Percentiles rank a stretch among this genome's conserved stretches.
phyloP scores from a whole-genome alignment of 106 monocot genomes.

The Acanthochlamys bracteata region DNA sequence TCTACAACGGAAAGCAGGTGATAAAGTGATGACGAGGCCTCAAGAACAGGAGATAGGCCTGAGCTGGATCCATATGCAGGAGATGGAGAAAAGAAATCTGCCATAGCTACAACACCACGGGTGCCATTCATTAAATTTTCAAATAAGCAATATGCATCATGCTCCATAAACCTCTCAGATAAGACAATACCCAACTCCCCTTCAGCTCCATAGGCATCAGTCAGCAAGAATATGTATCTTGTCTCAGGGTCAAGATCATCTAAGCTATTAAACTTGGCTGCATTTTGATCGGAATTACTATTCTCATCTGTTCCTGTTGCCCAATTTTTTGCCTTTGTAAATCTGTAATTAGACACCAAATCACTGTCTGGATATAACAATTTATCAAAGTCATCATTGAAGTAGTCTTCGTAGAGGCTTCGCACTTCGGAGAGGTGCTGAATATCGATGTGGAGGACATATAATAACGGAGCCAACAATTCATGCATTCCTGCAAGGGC shows the following conservation, averaged over 20 bases:
- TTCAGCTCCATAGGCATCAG: conserved; percentile 79
- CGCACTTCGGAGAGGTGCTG: conserved; percentile 54
- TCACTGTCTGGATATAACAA: conserved; percentile 32
- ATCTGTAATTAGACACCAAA: conserved; percentile 25
- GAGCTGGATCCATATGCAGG: conserved; percentile 26
- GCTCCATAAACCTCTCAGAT: conserved; percentile 82
- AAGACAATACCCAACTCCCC: conserved; percentile 71
- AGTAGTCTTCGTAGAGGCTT: conserved; percentile 50
- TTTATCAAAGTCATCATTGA: conserved; percentile 69
- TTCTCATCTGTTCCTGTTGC: conserved; percentile 1
- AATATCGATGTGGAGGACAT: conserved; percentile 78
- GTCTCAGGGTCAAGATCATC: conserved; percentile 58
- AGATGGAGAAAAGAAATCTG: conserved; percentile 52
- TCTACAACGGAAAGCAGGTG: conserved; percentile 57
- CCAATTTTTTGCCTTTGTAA: conserved; percentile 24
- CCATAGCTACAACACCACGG: conserved; percentile 54
- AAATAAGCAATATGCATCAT: conserved; percentile 79
- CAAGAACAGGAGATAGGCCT: conserved; percentile 57
- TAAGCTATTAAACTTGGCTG: conserved; percentile 19
- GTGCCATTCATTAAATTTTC: conserved; percentile 64
- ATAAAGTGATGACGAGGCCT: conserved; percentile 65
- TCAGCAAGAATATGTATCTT: conserved; percentile 48
- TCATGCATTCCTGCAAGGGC: conserved; percentile 85
- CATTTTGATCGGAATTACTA: not conserved
- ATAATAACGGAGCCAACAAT: conserved; percentile 85